Evolutionary conservation across 2,329 filamentous ascomycete species (phyloP).

Genomic region (Trichoderma cornu-damae): DNA sequence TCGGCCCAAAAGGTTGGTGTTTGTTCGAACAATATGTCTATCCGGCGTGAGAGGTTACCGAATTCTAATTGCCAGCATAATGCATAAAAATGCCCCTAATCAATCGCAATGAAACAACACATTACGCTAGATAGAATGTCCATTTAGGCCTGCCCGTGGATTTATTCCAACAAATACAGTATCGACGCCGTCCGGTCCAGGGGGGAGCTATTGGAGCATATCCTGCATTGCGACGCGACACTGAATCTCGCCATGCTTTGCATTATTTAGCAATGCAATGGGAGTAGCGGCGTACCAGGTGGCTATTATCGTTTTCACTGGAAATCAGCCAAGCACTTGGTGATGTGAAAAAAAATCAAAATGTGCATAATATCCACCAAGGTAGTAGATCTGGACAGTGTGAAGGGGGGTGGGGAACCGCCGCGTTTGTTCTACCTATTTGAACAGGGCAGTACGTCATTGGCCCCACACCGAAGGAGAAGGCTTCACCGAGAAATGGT

Average conservation of each 20-base stretch:
- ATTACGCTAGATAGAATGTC: no score
- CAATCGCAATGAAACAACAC: not conserved
- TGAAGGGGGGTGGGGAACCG: no score
- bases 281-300: not conserved
- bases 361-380: no score
- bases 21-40: not conserved
- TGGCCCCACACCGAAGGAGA: slow-evolving; percentile 15
- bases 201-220: not conserved
- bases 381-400: not conserved
- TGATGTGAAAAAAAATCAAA: no score
- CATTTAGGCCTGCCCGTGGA: not conserved
- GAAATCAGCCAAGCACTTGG: no score
- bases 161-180: not conserved
- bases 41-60: not conserved
- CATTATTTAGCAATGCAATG: not conserved
- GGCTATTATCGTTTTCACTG: not conserved
- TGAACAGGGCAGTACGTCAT: slow-evolving; percentile 4
- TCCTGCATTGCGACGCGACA: not conserved
- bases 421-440: no score
- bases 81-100: not conserved
- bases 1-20: no score
- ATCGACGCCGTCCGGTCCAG: not conserved
- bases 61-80: not conserved
- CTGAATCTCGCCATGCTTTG: not conserved
- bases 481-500: slow-evolving; percentile 3